These are phyloP conservation scores for Podila epigama DNA, from an alignment of 192 early-diverging fungal species.

Conservation along the genomic window DNA sequence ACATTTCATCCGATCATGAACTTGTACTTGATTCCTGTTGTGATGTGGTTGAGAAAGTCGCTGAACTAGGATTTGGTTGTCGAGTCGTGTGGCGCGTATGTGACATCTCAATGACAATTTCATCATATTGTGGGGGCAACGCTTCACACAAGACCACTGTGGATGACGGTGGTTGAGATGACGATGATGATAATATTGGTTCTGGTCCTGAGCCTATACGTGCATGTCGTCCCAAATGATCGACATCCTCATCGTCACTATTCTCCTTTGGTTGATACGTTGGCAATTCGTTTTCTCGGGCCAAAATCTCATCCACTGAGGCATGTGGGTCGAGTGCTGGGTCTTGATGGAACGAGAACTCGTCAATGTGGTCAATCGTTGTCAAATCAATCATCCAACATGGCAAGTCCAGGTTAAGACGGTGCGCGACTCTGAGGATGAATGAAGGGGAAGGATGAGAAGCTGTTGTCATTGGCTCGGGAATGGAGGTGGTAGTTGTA, in stretches of 20 bases:
- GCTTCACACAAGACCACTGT: slow-evolving; percentile 18
- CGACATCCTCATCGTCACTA: not conserved
- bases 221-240: not conserved
- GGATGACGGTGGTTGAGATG: too few relatives aligned
- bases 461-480: too few relatives aligned
- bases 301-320: slow-evolving; percentile 20
- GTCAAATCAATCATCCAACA: slow-evolving; percentile 24
- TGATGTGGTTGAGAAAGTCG: not conserved
- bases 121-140: slow-evolving; percentile 29
- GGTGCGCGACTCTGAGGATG: slow-evolving; percentile 11
- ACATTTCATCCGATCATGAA: too few relatives aligned
- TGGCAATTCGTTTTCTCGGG: slow-evolving; percentile 37
- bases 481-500: too few relatives aligned
- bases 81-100: not conserved
- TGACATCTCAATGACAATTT: slow-evolving; percentile 9
- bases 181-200: not conserved
- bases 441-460: not conserved
- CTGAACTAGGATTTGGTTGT: not conserved
- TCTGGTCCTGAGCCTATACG: not conserved
- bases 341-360: slow-evolving; percentile 32
- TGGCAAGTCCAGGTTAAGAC: slow-evolving; percentile 25
- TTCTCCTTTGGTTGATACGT: slow-evolving; percentile 26
- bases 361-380: slow-evolving; percentile 40
- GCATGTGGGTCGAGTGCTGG: slow-evolving; percentile 38
- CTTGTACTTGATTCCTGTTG: not conserved